A percentile compares a stretch with the other conserved stretches of the same genome.
Evolutionary conservation across 345 rosid species (phyloP).

Genomic region (Draba incana): DNA sequence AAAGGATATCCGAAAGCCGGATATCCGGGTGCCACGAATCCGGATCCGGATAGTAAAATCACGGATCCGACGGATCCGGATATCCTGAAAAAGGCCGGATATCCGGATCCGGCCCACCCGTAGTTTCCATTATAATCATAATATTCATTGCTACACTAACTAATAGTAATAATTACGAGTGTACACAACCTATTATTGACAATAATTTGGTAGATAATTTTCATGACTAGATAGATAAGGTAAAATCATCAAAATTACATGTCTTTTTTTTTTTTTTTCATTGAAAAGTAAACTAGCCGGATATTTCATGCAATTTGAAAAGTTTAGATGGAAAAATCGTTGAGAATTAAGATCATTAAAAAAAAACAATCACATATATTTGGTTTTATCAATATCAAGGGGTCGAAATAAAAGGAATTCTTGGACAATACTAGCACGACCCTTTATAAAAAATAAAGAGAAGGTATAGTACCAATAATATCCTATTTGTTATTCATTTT

Average conservation of each 20-base stretch:
- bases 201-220: background rate
- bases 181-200: conserved; percentile 10
- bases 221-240: background rate
- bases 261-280: too few relatives aligned
- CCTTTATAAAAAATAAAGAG: conserved; percentile 28
- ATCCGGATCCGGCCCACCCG: too few relatives aligned
- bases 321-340: background rate
- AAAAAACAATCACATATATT: background rate
- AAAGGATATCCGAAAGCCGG: too few relatives aligned
- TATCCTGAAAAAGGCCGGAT: too few relatives aligned
- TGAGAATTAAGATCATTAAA: background rate
- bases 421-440: conserved; percentile 20
- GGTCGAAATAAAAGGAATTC: background rate
- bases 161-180: background rate
- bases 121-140: conserved; percentile 30
- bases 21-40: too few relatives aligned
- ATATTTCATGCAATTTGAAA: background rate
- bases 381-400: conserved; percentile 28
- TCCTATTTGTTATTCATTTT: conserved; percentile 38
- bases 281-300: too few relatives aligned
- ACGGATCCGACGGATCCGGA: too few relatives aligned
- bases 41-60: too few relatives aligned
- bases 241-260: too few relatives aligned
- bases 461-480: conserved; percentile 41
- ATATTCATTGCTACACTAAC: conserved; percentile 15